A percentile compares a stretch with the other conserved stretches of the same genome.
Conservation (phyloP, 1,284 basidiomycete genomes). For the Pseudozyma tsukubaensis region DNA sequence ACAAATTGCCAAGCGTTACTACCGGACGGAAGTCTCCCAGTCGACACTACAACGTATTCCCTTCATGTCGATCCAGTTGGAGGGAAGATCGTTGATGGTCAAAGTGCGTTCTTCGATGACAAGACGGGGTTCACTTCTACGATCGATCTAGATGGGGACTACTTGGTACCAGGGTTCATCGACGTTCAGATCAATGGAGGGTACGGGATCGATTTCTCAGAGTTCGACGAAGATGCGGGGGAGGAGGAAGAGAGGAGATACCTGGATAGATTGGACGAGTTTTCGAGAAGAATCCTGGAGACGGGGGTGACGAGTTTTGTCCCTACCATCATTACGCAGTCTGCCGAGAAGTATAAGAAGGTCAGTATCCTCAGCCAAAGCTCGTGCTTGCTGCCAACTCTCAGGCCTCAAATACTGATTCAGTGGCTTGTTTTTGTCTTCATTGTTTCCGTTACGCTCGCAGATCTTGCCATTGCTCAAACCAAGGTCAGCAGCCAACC, state of each 20-base stretch:
- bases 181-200: constrained; percentile 88
- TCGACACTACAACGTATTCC: constrained; percentile 29
- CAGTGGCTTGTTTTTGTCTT: too few relatives aligned
- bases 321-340: constrained; percentile 39
- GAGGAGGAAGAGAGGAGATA: constrained; percentile 6
- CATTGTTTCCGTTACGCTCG: constrained; percentile 63
- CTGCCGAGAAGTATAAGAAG: constrained; percentile 38
- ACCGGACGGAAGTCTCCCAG: constrained; percentile 21
- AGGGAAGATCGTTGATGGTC: constrained; percentile 38
- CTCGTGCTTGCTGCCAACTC: too few relatives aligned
- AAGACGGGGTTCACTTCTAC: constrained; percentile 9
- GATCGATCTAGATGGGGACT: constrained; percentile 41
- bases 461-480: constrained; percentile 73
- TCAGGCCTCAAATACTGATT: neutral
- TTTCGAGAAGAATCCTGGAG: constrained; percentile 81
- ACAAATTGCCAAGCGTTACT: constrained; percentile 43
- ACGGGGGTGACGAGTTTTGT: constrained; percentile 87
- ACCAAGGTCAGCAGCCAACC: constrained; percentile 69
- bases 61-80: constrained; percentile 25
- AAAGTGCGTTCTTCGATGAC: constrained; percentile 35
- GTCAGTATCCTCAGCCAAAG: constrained; percentile 11
- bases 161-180: constrained; percentile 77
- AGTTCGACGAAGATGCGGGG: constrained; percentile 71
- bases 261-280: constrained; percentile 74
- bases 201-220: constrained; percentile 88